A percentile compares a stretch with the other conserved stretches of the same genome.
These are phyloP conservation scores for Galeopsis tetrahit DNA, from an alignment of 257 asterid genomes.

Conservation along the genomic window DNA sequence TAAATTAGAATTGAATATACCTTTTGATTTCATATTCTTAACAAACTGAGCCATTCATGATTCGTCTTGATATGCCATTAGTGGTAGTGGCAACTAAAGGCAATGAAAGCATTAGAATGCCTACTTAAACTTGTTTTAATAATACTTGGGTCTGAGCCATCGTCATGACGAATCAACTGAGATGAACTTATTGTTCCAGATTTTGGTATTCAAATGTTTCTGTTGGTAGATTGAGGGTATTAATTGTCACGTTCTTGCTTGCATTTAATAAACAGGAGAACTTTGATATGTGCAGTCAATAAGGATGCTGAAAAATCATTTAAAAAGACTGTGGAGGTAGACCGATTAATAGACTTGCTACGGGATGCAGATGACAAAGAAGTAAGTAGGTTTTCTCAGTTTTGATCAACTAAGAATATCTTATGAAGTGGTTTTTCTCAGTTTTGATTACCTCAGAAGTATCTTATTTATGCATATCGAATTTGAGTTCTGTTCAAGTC, in stretches of 20 bases:
- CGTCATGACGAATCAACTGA: background rate
- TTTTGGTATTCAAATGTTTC: conserved; percentile 25
- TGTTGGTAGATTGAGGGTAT: conserved; percentile 39
- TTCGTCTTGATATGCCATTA: background rate
- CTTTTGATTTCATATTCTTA: conserved; percentile 13
- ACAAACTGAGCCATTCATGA: conserved; percentile 10
- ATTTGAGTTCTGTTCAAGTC: conserved; percentile 16
- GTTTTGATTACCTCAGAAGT: conserved; percentile 12
- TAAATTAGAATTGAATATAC: conserved; percentile 1
- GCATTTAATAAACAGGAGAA: conserved; percentile 76
- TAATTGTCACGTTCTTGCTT: conserved; percentile 50
- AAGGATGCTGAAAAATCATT: conserved; percentile 83
- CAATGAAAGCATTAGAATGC: conserved; percentile 6
- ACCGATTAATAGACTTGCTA: conserved; percentile 81
- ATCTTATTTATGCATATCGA: conserved; percentile 19
- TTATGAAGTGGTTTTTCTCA: conserved; percentile 34
- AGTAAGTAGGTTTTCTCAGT: conserved; percentile 51
- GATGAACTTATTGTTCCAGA: conserved; percentile 17
- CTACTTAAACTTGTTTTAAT: background rate
- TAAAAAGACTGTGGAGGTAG: conserved; percentile 84
- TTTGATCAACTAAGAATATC: background rate
- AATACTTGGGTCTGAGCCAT: conserved; percentile 14
- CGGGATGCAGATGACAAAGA: conserved; percentile 82
- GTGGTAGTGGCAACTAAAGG: background rate
- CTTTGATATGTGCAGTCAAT: conserved; percentile 72